Base-by-base conservation (phyloP, 2,329 filamentous ascomycete species). In the Aurifilum marmelostoma region DNA sequence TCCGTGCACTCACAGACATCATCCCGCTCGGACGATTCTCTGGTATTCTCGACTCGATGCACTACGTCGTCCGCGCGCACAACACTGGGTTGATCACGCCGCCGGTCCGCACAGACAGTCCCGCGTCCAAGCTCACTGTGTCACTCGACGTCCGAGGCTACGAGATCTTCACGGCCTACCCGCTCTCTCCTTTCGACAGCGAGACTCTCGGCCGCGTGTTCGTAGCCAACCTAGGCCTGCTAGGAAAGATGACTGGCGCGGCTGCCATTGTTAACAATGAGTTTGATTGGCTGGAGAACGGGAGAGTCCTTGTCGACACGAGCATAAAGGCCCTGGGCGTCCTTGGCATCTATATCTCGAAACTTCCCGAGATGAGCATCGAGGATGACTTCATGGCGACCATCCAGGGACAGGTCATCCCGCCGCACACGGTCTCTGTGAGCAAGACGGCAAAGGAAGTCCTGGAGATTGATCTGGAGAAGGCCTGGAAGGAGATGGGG, bases 181-280 rank as follows among this genome's bases (percentile, higher is more conserved):
- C 92, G 0, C 78, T 94, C 1, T 83, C 84, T 0, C 78, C 82
- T 0, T 89, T 95, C 72, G 78, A 81, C 1, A 81, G 80, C n/a
- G 77, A 82, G 60, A 75, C 75, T 1, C 39, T 68, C 18, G 75
- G 81, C 50, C 72, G 77, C 27, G 81, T 90, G 0, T 80, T 80
- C 58, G 83, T 94, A 1, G 89, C 92, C 0, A 89, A 91, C 24
- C 79, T 98, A 0, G 95, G 95, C 0, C 82, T 98, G 1, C 73
- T 97, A 3, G 91, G 87, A 2, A 97, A 97, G 79, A 97, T 98
- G 92, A 93, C 93, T 0, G 95, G 94, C 0, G 89, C 91, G 0
- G 94, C 93, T 1, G 94, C 93, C 0, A 85, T 97, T 9, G 82
- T 91, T 1, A 84, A 83, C 50, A 89, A 83, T n/a, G 83, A 86